Conservation (phyloP, 495 filamentous ascomycete genomes). For the Extremus antarcticus region DNA sequence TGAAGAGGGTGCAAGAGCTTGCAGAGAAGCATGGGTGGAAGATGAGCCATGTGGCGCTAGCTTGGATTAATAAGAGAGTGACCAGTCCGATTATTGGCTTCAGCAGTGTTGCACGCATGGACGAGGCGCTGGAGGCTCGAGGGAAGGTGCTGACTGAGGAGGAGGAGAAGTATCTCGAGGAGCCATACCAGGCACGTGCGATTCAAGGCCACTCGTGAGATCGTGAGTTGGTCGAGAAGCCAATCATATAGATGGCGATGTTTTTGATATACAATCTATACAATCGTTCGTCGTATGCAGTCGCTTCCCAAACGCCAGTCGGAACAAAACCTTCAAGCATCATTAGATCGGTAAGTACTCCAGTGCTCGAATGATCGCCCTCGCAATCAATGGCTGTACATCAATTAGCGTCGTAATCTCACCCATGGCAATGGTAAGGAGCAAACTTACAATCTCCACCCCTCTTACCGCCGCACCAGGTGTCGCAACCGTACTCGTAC, state of each 20-base stretch:
- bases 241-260: too few species aligned
- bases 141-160: slow-evolving; percentile 24
- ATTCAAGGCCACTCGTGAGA: slow-evolving; percentile 18
- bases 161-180: slow-evolving; percentile 28
- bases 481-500: slow-evolving; percentile 12
- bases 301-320: not conserved
- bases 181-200: slow-evolving; percentile 20
- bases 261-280: not conserved
- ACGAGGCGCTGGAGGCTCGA: slow-evolving; percentile 20
- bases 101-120: slow-evolving; percentile 21
- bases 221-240: too few species aligned
- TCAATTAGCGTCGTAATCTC: not conserved
- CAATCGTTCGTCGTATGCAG: not conserved
- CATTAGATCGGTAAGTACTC: slow-evolving; percentile 13
- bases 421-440: not conserved
- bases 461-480: slow-evolving; percentile 9
- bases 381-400: slow-evolving; percentile 8
- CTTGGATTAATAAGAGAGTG: slow-evolving; percentile 8
- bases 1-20: slow-evolving; percentile 15
- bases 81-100: slow-evolving; percentile 33
- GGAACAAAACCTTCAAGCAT: not conserved
- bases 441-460: slow-evolving; percentile 10
- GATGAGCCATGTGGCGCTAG: slow-evolving; percentile 12
- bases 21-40: slow-evolving; percentile 12
- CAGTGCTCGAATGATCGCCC: slow-evolving; percentile 6